Evolutionary conservation across 192 early-diverging fungal genomes (phyloP).

Genomic region (Dissophora ornata): DNA sequence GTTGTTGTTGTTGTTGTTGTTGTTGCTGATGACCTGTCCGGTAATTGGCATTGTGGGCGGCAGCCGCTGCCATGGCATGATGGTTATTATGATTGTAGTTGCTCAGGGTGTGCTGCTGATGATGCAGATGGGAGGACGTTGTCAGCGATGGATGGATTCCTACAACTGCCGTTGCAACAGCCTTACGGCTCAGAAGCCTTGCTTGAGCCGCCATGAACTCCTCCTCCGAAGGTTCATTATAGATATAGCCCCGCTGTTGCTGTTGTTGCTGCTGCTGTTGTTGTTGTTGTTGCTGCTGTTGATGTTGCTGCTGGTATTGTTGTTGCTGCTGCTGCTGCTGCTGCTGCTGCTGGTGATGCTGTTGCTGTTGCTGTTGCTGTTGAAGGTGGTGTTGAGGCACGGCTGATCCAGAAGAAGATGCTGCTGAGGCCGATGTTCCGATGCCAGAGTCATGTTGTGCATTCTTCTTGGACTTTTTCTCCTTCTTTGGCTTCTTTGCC

Average conservation of each 20-base stretch:
- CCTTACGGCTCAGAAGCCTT: slow-evolving; percentile 24
- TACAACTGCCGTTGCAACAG: slow-evolving; percentile 11
- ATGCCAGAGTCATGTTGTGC: not conserved
- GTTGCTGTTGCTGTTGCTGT: too few relatives aligned
- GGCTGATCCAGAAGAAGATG: slow-evolving; percentile 13
- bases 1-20: too few relatives aligned
- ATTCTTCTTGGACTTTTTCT: slow-evolving; percentile 31
- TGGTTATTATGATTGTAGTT: slow-evolving; percentile 11
- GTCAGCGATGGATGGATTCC: slow-evolving; percentile 41
- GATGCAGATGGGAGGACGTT: slow-evolving; percentile 21
- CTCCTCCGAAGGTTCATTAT: slow-evolving; percentile 36
- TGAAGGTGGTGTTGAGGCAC: slow-evolving; percentile 11
- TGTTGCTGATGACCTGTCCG: slow-evolving; percentile 17
- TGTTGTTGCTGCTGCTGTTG: slow-evolving; percentile 28
- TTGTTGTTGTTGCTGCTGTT: slow-evolving; percentile 10
- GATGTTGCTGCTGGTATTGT: slow-evolving; percentile 21
- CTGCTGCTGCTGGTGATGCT: too few relatives aligned
- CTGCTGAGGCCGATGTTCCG: slow-evolving; percentile 3
- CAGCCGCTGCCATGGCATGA: slow-evolving; percentile 4
- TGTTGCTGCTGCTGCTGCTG: slow-evolving; percentile 23
- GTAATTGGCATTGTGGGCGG: slow-evolving; percentile 10
- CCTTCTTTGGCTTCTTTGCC: slow-evolving; percentile 26
- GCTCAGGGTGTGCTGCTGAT: slow-evolving; percentile 18
- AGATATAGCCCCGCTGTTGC: slow-evolving; percentile 28
- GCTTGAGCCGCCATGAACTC: slow-evolving; percentile 41